These are phyloP conservation scores for Neophaeococcomyces aloes DNA, from an alignment of 2,329 filamentous ascomycete genomes.

Conservation along the genomic window DNA sequence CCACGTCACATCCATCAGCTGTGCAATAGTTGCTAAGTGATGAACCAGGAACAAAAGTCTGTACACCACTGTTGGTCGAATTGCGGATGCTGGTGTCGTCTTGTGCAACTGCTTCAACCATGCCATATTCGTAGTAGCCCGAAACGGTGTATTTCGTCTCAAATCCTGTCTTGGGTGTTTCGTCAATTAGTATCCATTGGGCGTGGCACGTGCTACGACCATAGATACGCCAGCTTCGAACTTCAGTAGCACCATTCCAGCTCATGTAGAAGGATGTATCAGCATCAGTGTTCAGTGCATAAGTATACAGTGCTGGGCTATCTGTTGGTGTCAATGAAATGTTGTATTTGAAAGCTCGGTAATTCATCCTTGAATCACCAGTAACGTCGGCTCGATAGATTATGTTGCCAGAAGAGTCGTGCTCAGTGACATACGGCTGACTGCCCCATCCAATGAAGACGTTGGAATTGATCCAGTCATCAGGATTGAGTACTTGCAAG, in stretches of 20 bases:
- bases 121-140: conserved; percentile 9
- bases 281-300: conserved; percentile 20
- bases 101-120: conserved; percentile 11
- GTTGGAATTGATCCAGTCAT: conserved; percentile 25
- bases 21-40: conserved; percentile 8
- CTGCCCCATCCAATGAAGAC: conserved; percentile 35
- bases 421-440: conserved; percentile 31
- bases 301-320: conserved; percentile 32
- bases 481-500: conserved; percentile 25
- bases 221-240: conserved; percentile 30
- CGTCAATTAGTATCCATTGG: conserved; percentile 24
- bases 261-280: conserved; percentile 25
- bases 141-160: conserved; percentile 27
- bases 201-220: conserved; percentile 12
- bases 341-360: conserved; percentile 33
- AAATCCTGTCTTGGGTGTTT: conserved; percentile 28
- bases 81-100: conserved; percentile 8
- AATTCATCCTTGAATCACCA: conserved; percentile 30
- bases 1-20: conserved; percentile 4
- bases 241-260: conserved; percentile 43
- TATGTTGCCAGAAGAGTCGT: conserved; percentile 27
- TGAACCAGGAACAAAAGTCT: conserved; percentile 9
- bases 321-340: conserved; percentile 29
- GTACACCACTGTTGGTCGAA: conserved; percentile 9
- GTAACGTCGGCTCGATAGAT: conserved; percentile 30